These are phyloP conservation scores for Kwoniella dendrophila DNA, from an alignment of 768 basidiomycete genomes.

Conservation along the genomic window DNA sequence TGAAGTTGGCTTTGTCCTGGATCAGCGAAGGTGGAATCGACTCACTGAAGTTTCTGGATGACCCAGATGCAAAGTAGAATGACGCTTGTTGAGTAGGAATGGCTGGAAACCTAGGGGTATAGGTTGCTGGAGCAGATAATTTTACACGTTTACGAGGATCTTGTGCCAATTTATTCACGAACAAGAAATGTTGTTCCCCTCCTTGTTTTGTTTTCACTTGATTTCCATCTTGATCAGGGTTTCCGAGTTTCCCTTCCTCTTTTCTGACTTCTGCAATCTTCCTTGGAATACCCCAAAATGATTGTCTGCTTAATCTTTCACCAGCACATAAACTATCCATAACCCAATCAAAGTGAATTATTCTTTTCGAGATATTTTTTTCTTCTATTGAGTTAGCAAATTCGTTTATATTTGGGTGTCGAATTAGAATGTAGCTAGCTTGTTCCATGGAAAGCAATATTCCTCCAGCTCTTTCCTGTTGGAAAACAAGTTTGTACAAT, in stretches of 20 bases:
- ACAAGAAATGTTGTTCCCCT: too few species aligned
- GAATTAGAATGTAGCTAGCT: background rate
- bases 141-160: too few species aligned
- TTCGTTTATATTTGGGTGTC: background rate
- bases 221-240: background rate
- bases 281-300: background rate
- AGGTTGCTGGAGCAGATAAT: too few species aligned
- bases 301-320: background rate
- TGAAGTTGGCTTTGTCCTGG: too few species aligned
- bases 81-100: too few species aligned
- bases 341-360: slow-evolving; percentile 8
- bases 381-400: background rate
- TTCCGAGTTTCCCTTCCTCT: too few species aligned
- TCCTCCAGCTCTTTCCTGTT: slow-evolving; percentile 2
- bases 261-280: background rate
- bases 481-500: background rate
- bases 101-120: too few species aligned
- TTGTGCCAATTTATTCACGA: too few species aligned
- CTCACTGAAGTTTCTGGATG: too few species aligned
- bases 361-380: background rate
- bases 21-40: background rate
- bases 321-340: slow-evolving; percentile 1
- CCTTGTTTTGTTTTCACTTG: too few species aligned
- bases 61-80: too few species aligned
- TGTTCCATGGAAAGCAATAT: background rate